Base-by-base conservation (phyloP, 495 filamentous ascomycete genomes). In the Xylaria scruposa region DNA sequence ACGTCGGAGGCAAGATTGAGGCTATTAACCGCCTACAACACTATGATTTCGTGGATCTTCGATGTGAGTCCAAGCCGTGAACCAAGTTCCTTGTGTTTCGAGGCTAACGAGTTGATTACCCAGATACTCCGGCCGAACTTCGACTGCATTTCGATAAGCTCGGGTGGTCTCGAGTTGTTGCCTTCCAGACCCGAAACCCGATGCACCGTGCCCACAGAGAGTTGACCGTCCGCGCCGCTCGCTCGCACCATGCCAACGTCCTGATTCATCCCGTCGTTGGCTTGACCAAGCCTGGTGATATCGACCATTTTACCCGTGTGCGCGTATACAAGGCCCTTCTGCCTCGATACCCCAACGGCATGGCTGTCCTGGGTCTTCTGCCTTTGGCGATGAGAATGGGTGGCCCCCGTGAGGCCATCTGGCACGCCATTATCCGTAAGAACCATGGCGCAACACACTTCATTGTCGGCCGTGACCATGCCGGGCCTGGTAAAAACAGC, bases 401-500 rank as follows among this genome's bases (percentile, higher is more conserved):
- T 76, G 96, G 96, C 75, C 96, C 96, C 63, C 93, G 96, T 74
- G 96, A 99, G 87, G 96, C 96, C 74, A 94, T 99, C 85, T 99
- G 96, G 96, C 96, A 99, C 87, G 96, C 96, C 74, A 98, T 99
- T 78, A 99, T 99, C 88, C 94, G 96, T 77, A 99, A 98, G 89
- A 99, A 99, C 84, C 94, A 97, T 85, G 96, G 96, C 74, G 94
- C 95, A 47, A 98, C 97, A 17, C 96, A 99, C 88, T 99, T 99
- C 89, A 99, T 99, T 78, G 95, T 99, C 68, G 96, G 96, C 36
- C 93, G 96, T 83, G 96, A 99, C 81, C 96, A 99, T 81, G 96
- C 96, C 75, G 96, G 96, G 67, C 96, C 96, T 36, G 96, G 96
- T 74, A 96, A 94, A 86, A 98, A 98, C 89, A 94, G 91, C 85